Base-by-base conservation (phyloP, 805 yeast genomes). In the Myxozyma nipponensis region DNA sequence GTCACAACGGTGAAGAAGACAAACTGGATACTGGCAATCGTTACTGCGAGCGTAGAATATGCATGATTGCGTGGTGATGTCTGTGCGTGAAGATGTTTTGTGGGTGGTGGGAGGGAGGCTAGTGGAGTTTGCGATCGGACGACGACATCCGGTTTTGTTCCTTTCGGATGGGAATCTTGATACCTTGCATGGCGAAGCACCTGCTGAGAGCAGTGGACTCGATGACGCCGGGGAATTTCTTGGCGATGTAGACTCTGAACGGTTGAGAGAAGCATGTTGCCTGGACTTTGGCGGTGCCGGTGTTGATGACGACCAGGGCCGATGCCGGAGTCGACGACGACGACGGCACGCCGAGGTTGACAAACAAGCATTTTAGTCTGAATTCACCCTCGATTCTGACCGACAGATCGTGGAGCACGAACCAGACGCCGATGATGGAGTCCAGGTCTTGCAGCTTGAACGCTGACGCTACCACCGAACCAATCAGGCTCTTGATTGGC, bases 181-280 rank as follows among this genome's bases (percentile, higher is more conserved):
- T 66, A 17, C 77, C 77, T 57, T 73, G 76, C 35, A 66, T 62
- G 1, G 72, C 75, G 62, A 73, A 72, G 19, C 71, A 66, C 34
- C 69, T 57, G 32, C 74, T 71, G 28, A 72, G 61, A 1, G 68
- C 64, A 1, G 73, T 68, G 30, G 71, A 63, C 39, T 72, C 75
- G 39, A 70, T 70, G 18, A 73, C 77, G 4, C 77, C 77, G 1
- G 77, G 77, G 52, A 72, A 73, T 56, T 66, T 68, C 52, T 73
- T 73, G 0, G 77, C 76, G 32, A 72, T 67, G 52, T 66, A 73
- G 3, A 72, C 75, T 36, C 59, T 62, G 62, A 72, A 72, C 3
- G 61, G 52, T 7, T 67, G 63, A 13, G 72, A 68, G 51, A 66
- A 72, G 34, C 62, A 56, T n/a, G 56, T 54, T 35, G 66, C 63